These are phyloP conservation scores for Opeltia flavorubescens DNA, from an alignment of 495 filamentous ascomycete genomes.

Conservation along the genomic window DNA sequence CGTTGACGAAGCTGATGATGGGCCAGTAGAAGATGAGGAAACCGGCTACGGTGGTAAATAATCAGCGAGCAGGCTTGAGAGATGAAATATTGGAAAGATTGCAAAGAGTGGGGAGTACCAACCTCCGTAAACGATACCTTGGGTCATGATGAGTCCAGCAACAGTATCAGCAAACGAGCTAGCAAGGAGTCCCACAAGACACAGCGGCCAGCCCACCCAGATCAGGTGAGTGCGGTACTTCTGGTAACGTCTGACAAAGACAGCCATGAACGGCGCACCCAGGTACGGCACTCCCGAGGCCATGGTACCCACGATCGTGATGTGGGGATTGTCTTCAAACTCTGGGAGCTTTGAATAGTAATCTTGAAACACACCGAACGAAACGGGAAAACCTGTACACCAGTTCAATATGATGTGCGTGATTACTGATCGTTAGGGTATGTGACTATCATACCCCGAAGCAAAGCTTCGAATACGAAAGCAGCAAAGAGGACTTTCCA, in stretches of 20 bases:
- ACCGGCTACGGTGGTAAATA: constrained; percentile 8
- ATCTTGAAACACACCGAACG: constrained; percentile 10
- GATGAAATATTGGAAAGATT: background rate
- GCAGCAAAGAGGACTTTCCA: constrained; percentile 47
- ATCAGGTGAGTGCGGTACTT: constrained; percentile 20
- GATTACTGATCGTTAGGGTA: background rate
- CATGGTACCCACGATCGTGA: constrained; percentile 21
- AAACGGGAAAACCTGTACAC: background rate
- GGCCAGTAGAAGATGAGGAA: constrained; percentile 25
- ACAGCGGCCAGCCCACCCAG: constrained; percentile 18
- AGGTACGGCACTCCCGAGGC: constrained; percentile 23
- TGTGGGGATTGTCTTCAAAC: constrained; percentile 18
- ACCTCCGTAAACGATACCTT: constrained; percentile 23
- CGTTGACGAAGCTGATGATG: constrained; percentile 24
- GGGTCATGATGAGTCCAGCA: constrained; percentile 20
- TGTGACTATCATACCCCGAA: constrained; percentile 55
- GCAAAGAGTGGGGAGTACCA: background rate
- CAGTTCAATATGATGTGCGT: no score
- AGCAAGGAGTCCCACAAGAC: constrained; percentile 19
- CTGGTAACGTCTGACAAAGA: constrained; percentile 17
- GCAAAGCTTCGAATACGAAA: constrained; percentile 46
- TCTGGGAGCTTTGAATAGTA: constrained; percentile 21
- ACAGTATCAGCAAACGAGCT: constrained; percentile 21
- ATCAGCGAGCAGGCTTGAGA: background rate
- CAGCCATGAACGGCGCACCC: constrained; percentile 19